phyloP scores from a whole-genome alignment of 1,139 yeast genomes.

The Geotrichum phurueaensis region DNA sequence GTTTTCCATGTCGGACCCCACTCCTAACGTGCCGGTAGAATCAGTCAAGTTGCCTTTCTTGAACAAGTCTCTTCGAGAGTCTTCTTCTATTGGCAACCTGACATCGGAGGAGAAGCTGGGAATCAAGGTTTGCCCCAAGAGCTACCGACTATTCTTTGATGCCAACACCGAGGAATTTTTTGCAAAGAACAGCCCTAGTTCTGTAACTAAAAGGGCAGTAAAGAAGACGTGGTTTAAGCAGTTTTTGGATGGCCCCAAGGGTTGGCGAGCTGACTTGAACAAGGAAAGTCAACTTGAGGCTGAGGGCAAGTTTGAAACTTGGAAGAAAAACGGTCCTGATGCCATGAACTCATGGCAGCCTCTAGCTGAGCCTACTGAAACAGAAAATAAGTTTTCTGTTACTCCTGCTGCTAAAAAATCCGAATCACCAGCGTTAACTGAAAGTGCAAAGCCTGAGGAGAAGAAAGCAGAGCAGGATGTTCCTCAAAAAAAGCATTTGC shows the following conservation, averaged over 20 bases:
- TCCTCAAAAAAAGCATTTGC: not conserved
- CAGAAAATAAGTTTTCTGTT: not conserved
- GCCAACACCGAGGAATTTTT: constrained; percentile 77
- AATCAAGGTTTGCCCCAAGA: constrained; percentile 72
- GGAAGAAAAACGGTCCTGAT: constrained; percentile 6
- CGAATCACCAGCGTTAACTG: not conserved
- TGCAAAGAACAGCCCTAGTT: constrained; percentile 34
- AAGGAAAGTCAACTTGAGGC: constrained; percentile 31
- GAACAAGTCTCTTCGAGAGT: constrained; percentile 12
- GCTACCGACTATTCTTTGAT: constrained; percentile 77
- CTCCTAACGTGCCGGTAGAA: not conserved
- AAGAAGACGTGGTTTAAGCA: constrained; percentile 23
- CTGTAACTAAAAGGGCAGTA: constrained; percentile 21
- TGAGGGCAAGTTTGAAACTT: constrained; percentile 16
- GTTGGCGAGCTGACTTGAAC: constrained; percentile 35
- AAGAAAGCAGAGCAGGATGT: not conserved
- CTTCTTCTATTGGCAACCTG: constrained; percentile 19
- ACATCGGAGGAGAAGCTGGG: constrained; percentile 54
- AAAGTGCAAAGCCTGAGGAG: not conserved
- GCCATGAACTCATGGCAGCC: not conserved
- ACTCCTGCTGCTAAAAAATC: not conserved
- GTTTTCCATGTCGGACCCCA: not conserved
- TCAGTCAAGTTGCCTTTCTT: not conserved
- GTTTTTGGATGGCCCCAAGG: constrained; percentile 33
- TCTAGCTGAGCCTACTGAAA: not conserved